Evolutionary conservation across 768 basidiomycete genomes (phyloP).

Genomic region (Kwoniella heveanensis): DNA sequence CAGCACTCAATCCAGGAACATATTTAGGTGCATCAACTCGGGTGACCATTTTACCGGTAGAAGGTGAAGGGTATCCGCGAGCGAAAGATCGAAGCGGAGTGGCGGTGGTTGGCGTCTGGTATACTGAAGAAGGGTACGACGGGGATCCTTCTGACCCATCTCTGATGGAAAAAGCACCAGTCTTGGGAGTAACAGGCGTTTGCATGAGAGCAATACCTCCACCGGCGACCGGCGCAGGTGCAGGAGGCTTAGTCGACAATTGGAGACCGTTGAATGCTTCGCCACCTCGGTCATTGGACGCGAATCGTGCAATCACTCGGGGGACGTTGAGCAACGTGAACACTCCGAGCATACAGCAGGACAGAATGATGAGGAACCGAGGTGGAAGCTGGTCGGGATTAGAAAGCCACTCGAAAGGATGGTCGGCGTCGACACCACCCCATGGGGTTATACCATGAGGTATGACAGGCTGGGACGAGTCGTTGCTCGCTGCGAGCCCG

Average conservation of each 20-base stretch:
- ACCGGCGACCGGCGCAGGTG: background rate
- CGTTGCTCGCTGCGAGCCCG: background rate
- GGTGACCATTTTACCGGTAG: background rate
- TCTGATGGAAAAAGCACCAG: conserved; percentile 1
- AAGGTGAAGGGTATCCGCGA: conserved; percentile 12
- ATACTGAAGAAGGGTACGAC: conserved; percentile 11
- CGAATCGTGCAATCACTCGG: background rate
- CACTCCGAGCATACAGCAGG: background rate
- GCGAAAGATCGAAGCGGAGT: conserved; percentile 8
- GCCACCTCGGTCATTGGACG: conserved; percentile 4
- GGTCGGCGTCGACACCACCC: conserved; percentile 14
- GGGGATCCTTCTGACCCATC: conserved; percentile 2
- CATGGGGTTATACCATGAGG: conserved; percentile 2
- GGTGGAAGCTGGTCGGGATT: conserved; percentile 15
- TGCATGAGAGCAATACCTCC: conserved; percentile 14
- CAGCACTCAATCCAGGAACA: background rate
- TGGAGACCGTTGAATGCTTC: conserved; percentile 12
- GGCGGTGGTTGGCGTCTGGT: conserved; percentile 12
- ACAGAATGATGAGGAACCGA: background rate
- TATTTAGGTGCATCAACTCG: background rate
- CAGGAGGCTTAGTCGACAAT: conserved; percentile 9
- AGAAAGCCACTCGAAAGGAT: conserved; percentile 16
- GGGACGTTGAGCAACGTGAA: conserved; percentile 12
- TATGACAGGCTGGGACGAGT: background rate
- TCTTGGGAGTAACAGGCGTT: conserved; percentile 11